A percentile compares a stretch with the other conserved stretches of the same genome.
Conservation (phyloP, 2,329 filamentous ascomycete species). For the Diplodia sapinea region DNA sequence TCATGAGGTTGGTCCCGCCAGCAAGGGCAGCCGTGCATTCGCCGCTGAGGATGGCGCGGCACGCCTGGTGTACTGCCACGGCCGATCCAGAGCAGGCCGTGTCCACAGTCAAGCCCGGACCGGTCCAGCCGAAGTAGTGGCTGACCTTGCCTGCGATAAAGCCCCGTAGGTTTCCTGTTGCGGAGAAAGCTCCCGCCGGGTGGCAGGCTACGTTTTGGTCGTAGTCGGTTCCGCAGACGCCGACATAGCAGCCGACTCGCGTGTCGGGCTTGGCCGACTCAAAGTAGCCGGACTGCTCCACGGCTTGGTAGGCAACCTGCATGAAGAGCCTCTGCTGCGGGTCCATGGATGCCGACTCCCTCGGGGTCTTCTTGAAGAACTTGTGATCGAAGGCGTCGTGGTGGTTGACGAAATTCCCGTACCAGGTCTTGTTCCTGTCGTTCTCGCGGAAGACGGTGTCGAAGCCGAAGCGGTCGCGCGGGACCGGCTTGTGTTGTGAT, state of each 20-base stretch:
- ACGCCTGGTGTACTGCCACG: conserved; percentile 39
- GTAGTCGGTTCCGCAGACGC: conserved; percentile 43
- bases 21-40: conserved; percentile 43
- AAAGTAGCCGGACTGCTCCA: conserved; percentile 36
- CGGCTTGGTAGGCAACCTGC: conserved; percentile 19
- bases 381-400: conserved; percentile 17
- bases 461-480: no score
- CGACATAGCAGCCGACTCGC: conserved; percentile 44
- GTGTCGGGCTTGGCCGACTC: conserved; percentile 33
- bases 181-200: conserved; percentile 40
- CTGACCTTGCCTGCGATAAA: conserved; percentile 33
- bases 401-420: conserved; percentile 23
- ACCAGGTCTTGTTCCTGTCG: no score
- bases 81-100: conserved; percentile 39
- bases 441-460: no score
- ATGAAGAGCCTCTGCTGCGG: conserved; percentile 34
- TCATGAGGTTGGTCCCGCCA: conserved; percentile 47
- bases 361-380: conserved; percentile 22
- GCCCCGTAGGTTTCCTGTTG: conserved; percentile 32
- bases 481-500: no score
- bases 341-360: conserved; percentile 20
- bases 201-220: conserved; percentile 44
- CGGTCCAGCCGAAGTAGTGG: conserved; percentile 34
- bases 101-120: conserved; percentile 34
- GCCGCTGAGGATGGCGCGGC: conserved; percentile 37